Conservation (phyloP, 176 grass and related monocot genomes). For the Phoenix roebelenii region DNA sequence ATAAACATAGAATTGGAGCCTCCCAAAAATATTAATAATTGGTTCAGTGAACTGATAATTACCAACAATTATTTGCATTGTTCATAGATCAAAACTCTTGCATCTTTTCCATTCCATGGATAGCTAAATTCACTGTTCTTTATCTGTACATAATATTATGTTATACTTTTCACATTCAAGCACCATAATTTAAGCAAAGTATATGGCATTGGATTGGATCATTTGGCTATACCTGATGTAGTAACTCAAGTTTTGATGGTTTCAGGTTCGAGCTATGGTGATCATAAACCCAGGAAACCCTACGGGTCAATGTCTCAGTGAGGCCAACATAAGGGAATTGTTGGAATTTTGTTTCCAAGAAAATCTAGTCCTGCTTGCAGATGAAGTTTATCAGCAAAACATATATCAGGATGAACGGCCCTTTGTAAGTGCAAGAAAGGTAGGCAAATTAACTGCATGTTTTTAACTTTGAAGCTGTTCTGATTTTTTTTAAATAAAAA, state of each 20-base stretch:
- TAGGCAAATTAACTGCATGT: constrained; percentile 5
- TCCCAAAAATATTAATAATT: not conserved
- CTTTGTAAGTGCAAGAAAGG: constrained; percentile 92
- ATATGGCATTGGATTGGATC: too few relatives aligned
- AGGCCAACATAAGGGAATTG: constrained; percentile 68
- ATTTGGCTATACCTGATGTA: not conserved
- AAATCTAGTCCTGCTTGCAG: constrained; percentile 82
- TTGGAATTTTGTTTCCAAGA: constrained; percentile 76
- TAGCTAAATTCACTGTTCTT: not conserved
- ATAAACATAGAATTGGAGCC: not conserved
- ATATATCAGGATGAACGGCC: constrained; percentile 89
- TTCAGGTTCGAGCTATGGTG: constrained; percentile 92
- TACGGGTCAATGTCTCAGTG: constrained; percentile 96
- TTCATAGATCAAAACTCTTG: too few relatives aligned
- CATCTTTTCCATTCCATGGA: too few relatives aligned
- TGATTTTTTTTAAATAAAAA: not conserved
- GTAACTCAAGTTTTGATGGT: not conserved
- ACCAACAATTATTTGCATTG: too few relatives aligned
- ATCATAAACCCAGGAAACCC: constrained; percentile 99
- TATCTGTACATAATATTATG: not conserved
- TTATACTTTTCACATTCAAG: too few relatives aligned
- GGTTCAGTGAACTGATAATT: too few relatives aligned
- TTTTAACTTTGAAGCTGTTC: too few relatives aligned
- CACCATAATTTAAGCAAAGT: too few relatives aligned
- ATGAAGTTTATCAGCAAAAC: constrained; percentile 99